Evolutionary conservation across 176 grass and related monocot genomes (phyloP).

Genomic region (Paspalum notatum): DNA sequence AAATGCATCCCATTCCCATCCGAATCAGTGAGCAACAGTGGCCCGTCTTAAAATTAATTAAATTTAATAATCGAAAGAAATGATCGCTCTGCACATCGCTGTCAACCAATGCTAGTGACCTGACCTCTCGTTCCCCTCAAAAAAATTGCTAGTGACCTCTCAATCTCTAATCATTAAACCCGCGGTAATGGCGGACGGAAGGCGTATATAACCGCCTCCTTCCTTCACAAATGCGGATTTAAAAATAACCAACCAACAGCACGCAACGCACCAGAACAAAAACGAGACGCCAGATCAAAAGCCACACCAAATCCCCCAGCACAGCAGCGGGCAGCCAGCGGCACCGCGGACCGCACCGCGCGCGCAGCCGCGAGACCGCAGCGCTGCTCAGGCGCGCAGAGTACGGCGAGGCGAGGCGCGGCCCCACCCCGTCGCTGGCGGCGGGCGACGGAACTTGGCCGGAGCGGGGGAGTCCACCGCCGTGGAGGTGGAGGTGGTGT

Average conservation of each 20-base stretch:
- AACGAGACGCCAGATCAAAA: slow-evolving; percentile 33
- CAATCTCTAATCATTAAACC: neutral
- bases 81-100: slow-evolving; percentile 6
- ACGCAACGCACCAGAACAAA: slow-evolving; percentile 21
- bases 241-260: slow-evolving; percentile 42
- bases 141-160: neutral
- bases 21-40: neutral
- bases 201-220: slow-evolving; percentile 25
- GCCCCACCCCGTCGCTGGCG: slow-evolving; percentile 9
- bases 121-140: neutral
- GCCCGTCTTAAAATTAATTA: no score
- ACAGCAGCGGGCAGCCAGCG: slow-evolving; percentile 14
- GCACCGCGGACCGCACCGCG: neutral
- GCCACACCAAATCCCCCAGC: slow-evolving; percentile 38
- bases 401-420: slow-evolving; percentile 8
- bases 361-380: neutral
- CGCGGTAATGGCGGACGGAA: slow-evolving; percentile 33
- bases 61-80: slow-evolving; percentile 1
- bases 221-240: slow-evolving; percentile 29
- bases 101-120: slow-evolving; percentile 26
- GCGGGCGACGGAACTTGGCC: neutral
- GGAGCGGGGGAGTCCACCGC: neutral
- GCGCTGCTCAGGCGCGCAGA: neutral
- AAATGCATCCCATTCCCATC: neutral
- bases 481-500: slow-evolving; percentile 8